Base-by-base conservation (phyloP, 2,329 filamentous ascomycete genomes). In the Fusarium scirpi region DNA sequence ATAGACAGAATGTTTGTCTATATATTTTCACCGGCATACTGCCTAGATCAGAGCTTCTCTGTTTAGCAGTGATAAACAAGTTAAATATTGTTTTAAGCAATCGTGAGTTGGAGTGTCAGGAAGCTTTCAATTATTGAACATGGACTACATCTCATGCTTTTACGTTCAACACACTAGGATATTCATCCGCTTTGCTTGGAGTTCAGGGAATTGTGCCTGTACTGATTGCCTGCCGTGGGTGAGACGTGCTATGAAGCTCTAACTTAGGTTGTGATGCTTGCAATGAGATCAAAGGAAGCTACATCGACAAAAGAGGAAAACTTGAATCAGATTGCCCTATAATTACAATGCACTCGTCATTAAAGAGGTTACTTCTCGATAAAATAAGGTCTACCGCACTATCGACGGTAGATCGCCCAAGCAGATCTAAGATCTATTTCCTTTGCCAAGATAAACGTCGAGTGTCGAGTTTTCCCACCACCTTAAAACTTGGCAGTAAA, bases 401-500 rank as follows among this genome's bases (percentile, higher is more conserved):
- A 43, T 43, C 49, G 24, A 53, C 18, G 32, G 29, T 43, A 43
- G 49, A 43, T 53, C 49, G 24, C 24, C 49, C 16, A 13, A n/a
- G 18, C 13, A 15, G 49, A 53, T 53, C 32, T 53, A 25, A 53
- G 32, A 53, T 53, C 49, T 43, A 40, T 53, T 43, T 53, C 49
- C 34, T 41, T 54, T 44, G 38, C 51, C 51, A 54, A 38, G 43
- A 34, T 56, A 38, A 47, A 47, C 24, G 29, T 56, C 29, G 29
- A 27, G 34, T 27, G 29, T 47, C 41, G 22, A 48, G 29, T 22
- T 34, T 38, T 56, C 24, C 43, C 24, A 58, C 38, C 38, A 54
- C 18, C 12, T 32, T 27, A 38, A 52, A 65, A 65, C 61, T 43
- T 47, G 45, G 53, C 45, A 51, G 29, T 5, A 48, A 34, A 32